Conservation (phyloP, 2,329 filamentous ascomycete genomes). For the Aquanectria penicillioides region DNA sequence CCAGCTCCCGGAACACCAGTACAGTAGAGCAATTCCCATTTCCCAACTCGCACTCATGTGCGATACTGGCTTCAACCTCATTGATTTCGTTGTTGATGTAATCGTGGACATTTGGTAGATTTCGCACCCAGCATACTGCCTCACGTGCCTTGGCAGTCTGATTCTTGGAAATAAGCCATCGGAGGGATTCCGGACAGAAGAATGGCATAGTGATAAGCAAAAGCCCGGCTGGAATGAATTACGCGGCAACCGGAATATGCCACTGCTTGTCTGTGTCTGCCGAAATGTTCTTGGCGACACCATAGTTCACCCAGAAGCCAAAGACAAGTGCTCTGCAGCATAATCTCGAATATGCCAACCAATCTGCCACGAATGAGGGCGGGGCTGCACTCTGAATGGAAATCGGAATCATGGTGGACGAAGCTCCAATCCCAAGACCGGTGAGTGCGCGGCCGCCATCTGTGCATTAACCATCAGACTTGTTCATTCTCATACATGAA, state of each 20-base stretch:
- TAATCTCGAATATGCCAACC: constrained; percentile 23
- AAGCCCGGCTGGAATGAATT: constrained; percentile 39
- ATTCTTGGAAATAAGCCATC: neutral
- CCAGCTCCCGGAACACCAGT: constrained; percentile 29
- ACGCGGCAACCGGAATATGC: constrained; percentile 52
- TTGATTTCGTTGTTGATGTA: constrained; percentile 36
- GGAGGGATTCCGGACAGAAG: neutral
- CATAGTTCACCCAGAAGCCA: constrained; percentile 36
- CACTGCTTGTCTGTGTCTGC: constrained; percentile 43
- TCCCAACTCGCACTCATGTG: constrained; percentile 57
- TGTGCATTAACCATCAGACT: neutral
- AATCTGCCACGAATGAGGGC: constrained; percentile 21
- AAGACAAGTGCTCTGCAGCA: constrained; percentile 21
- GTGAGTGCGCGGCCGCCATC: neutral
- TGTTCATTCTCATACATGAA: no score
- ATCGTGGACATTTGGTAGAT: constrained; percentile 35
- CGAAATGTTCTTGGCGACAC: constrained; percentile 27
- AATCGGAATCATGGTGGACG: constrained; percentile 23
- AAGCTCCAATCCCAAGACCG: neutral
- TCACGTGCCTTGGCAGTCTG: neutral
- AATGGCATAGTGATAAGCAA: constrained; percentile 30
- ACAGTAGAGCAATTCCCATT: constrained; percentile 17
- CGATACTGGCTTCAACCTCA: constrained; percentile 56
- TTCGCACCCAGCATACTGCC: constrained; percentile 38
- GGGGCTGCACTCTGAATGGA: constrained; percentile 22